Evolutionary conservation across 768 basidiomycete species (phyloP).

Genomic region (Pulveroboletus sp.): DNA sequence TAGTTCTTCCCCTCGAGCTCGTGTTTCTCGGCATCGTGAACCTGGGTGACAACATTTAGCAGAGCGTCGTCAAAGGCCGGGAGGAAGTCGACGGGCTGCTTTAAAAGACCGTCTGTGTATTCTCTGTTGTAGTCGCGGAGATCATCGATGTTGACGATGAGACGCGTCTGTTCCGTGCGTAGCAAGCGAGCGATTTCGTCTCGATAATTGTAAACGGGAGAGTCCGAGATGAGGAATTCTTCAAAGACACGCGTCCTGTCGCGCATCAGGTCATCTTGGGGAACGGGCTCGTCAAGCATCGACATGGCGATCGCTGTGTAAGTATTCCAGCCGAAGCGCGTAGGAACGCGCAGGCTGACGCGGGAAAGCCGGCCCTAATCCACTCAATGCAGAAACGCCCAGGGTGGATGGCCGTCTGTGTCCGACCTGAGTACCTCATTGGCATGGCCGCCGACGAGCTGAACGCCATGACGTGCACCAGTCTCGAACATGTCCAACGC

Average conservation of each 20-base stretch:
- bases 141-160: slow-evolving; percentile 95
- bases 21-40: slow-evolving; percentile 77
- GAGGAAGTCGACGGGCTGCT: slow-evolving; percentile 80
- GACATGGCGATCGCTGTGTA: slow-evolving; percentile 23
- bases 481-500: neutral
- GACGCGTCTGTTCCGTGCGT: slow-evolving; percentile 74
- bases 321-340: slow-evolving; percentile 6
- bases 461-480: neutral
- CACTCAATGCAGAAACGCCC: too few relatives aligned
- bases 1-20: slow-evolving; percentile 75
- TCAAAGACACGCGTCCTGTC: slow-evolving; percentile 77
- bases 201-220: slow-evolving; percentile 71
- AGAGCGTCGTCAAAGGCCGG: slow-evolving; percentile 90
- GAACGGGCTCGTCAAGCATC: slow-evolving; percentile 49
- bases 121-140: slow-evolving; percentile 88
- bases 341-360: slow-evolving; percentile 13
- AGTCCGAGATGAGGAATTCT: slow-evolving; percentile 73
- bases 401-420: neutral
- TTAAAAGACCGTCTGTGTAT: slow-evolving; percentile 82
- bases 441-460: neutral
- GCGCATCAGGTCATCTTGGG: slow-evolving; percentile 66
- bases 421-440: too few relatives aligned
- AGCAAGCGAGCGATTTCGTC: slow-evolving; percentile 83
- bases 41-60: slow-evolving; percentile 60
- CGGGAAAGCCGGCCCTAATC: slow-evolving; percentile 35